Base-by-base conservation (phyloP, 2,329 filamentous ascomycete genomes). In the Alternaria hordeiaustralica region DNA sequence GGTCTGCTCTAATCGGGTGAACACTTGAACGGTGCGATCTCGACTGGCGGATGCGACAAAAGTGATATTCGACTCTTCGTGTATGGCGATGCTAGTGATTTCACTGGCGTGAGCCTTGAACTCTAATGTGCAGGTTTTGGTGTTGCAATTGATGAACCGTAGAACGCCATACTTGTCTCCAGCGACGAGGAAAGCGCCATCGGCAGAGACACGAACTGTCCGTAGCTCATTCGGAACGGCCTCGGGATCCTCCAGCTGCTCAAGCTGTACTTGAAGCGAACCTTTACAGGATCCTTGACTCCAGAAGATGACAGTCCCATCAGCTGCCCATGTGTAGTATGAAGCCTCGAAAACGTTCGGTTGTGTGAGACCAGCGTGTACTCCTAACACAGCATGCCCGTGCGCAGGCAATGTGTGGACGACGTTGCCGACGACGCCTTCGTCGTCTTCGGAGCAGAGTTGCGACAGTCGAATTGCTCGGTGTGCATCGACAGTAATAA, bases 1-100 rank as follows among this genome's bases (percentile, higher is more conserved):
- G 3, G 80, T 81, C 3, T 88, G 86, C 12, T 80, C 83, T 2
- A 82, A 81, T 23, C 85, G 84, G 64, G 88, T 85, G 76, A 97
- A 98, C n/a, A 99, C 83, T 78, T 99, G 96, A 1, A 95, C 88
- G n/a, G 92, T 97, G 55, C 96, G 90, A 80, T 99, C 96, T 68
- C 96, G 87, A 26, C 73, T 70, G 75, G 91, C 94, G 11, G 90
- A 94, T 18, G 92, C 95, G 70, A 98, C 85, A 49, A 97, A 83
- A 36, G 88, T 86, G 50, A 83, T 85, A 1, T 86, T 83, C 1
- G 86, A 84, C 66, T 91, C 87, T 70, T 92, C 88, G 71, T 89
- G 89, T 5, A 96, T 84, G 20, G 90, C 88, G 69, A 98, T 90
- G 71, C 91, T 92, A 43, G 93, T 93, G 66, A 97, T 92, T 73